These are phyloP conservation scores for Debaryomycetaceae sp. DNA, from an alignment of 1,139 yeast species.

Conservation along the genomic window DNA sequence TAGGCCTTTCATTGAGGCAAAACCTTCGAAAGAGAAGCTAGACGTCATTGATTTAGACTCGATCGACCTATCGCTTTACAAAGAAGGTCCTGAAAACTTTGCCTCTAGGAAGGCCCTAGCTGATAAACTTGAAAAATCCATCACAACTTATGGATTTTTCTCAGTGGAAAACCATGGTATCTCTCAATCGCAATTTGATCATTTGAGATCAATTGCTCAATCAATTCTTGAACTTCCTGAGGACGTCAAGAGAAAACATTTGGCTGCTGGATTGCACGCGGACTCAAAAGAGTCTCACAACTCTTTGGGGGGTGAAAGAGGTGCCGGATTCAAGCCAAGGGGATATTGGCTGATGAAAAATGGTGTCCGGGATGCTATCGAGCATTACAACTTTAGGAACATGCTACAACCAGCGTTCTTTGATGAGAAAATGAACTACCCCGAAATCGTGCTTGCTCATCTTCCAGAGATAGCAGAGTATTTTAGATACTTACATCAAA, in stretches of 20 bases:
- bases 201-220: conserved; percentile 18
- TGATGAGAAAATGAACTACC: conserved; percentile 18
- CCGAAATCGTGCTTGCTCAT: conserved; percentile 27
- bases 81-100: conserved; percentile 15
- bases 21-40: conserved; percentile 9
- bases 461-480: conserved; percentile 25
- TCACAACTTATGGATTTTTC: conserved; percentile 21
- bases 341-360: conserved; percentile 32
- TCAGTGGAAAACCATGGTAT: conserved; percentile 20
- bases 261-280: conserved; percentile 29
- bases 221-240: conserved; percentile 19
- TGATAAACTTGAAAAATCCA: conserved; percentile 16
- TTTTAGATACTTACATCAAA: conserved; percentile 21
- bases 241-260: conserved; percentile 15
- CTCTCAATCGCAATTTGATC: conserved; percentile 13
- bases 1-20: conserved; percentile 19
- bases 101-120: conserved; percentile 14
- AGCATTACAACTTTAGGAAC: conserved; percentile 24
- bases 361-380: conserved; percentile 27
- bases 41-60: conserved; percentile 15
- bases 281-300: conserved; percentile 28
- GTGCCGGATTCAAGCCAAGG: conserved; percentile 28
- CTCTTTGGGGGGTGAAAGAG: conserved; percentile 28
- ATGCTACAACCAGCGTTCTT: conserved; percentile 22
- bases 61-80: conserved; percentile 15